Base-by-base conservation (phyloP, 1,284 basidiomycete species). In the Malassezia slooffiae region DNA sequence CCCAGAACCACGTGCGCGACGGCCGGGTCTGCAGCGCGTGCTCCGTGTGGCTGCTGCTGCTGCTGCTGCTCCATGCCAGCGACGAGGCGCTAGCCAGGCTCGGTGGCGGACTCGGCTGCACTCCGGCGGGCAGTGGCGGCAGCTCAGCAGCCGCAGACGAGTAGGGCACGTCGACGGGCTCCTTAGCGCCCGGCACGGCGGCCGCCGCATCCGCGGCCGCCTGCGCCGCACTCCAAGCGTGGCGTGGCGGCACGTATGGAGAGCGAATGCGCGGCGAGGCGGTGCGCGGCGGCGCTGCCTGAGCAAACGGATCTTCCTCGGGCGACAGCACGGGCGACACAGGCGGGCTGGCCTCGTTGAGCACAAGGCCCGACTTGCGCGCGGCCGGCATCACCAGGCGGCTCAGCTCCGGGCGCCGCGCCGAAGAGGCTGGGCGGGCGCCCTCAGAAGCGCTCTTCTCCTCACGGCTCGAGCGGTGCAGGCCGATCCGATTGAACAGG, bases 281-380 rank as follows among this genome's bases (percentile, higher is more conserved):
- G 6, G 29, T 23, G n/a, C 38, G 34, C 12, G 43, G 41, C 13
- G 48, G 38, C 6, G 43, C 34, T 11, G 53, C 35, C 8, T 34
- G 46, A 19, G 41, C 40, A n/a, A 15, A 50, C 47, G 23, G 51
- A 52, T 17, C 48, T 46, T 36, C 37, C 44, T 30, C 52, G 52
- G 20, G 54, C 45, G 29, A 50, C 56, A 16, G 45, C 12, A 51
- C 54, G 4, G 63, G 62, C 5, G 62, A 63, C 10, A 65, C 49
- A 8, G 63, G 60, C 12, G 63, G 58, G 19, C 55, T 60, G 36
- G 57, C 55, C 19, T 55, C 52, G 36, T 65, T 63, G 33, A 67
- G 50, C 45, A 16, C 47, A 42, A 23, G 54, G 12, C 24, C 52
- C 47, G 26, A 54, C 0, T 45, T 47, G 15, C 61, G 40, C 5